Percentiles rank a stretch among this genome's conserved stretches.
Conservation (phyloP, 495 filamentous ascomycete genomes). For the Xanthoparmelia taractica region DNA sequence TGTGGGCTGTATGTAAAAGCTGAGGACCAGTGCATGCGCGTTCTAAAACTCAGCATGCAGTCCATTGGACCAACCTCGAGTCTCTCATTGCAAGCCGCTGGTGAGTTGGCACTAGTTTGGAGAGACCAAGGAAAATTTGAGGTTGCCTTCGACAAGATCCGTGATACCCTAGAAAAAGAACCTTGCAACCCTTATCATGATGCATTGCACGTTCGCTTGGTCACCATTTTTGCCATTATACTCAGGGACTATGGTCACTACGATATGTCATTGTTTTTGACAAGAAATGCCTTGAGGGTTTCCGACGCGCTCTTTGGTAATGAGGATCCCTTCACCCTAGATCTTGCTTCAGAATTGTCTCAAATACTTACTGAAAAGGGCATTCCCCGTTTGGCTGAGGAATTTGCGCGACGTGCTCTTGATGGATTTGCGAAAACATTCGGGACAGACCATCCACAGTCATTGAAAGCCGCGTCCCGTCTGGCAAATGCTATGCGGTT, state of each 20-base stretch:
- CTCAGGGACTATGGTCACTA: background rate
- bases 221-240: background rate
- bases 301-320: background rate
- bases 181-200: background rate
- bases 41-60: background rate
- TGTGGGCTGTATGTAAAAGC: slow-evolving; percentile 1
- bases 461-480: slow-evolving; percentile 1
- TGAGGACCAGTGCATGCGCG: slow-evolving; percentile 3
- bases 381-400: background rate
- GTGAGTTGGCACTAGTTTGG: background rate
- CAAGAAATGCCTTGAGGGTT: slow-evolving; percentile 2
- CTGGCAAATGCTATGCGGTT: background rate
- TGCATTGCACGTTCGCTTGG: background rate
- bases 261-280: background rate
- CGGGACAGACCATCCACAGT: slow-evolving; percentile 5
- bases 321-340: slow-evolving; percentile 7
- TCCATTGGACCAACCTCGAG: background rate
- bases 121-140: slow-evolving; percentile 2
- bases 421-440: slow-evolving; percentile 6
- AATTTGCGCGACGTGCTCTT: slow-evolving; percentile 5
- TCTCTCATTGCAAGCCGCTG: slow-evolving; percentile 4
- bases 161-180: background rate
- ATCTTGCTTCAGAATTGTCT: slow-evolving; percentile 12
- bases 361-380: slow-evolving; percentile 7
- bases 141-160: background rate